Percentiles rank a stretch among this genome's conserved stretches.
These are phyloP conservation scores for Exophiala viscosa DNA, from an alignment of 2,329 filamentous ascomycete species.

Conservation along the genomic window DNA sequence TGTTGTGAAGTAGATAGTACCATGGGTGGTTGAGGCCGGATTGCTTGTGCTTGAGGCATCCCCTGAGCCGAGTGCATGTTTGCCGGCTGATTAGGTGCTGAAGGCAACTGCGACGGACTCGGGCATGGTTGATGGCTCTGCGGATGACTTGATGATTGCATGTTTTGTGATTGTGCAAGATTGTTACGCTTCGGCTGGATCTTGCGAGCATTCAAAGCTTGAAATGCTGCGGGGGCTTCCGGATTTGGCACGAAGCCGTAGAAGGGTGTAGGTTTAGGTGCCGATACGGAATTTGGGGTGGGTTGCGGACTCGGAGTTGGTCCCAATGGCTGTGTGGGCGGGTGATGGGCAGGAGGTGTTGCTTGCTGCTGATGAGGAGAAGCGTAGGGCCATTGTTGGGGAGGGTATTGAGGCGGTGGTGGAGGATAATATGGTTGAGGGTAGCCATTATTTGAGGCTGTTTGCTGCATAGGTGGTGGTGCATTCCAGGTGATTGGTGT, in stretches of 20 bases:
- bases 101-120: too few relatives aligned
- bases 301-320: background rate
- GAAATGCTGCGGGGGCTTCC: background rate
- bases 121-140: too few relatives aligned
- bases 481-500: constrained; percentile 9
- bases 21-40: too few relatives aligned
- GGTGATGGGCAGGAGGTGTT: background rate
- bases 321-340: background rate
- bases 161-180: too few relatives aligned
- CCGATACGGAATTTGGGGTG: background rate
- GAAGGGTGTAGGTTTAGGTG: background rate
- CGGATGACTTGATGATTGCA: too few relatives aligned
- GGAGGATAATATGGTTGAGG: constrained; percentile 1
- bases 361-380: background rate
- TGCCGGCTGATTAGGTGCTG: too few relatives aligned
- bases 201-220: too few relatives aligned
- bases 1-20: too few relatives aligned
- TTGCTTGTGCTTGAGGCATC: too few relatives aligned
- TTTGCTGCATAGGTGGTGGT: background rate
- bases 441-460: background rate
- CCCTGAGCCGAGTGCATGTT: too few relatives aligned
- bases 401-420: background rate
- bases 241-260: constrained; percentile 18
- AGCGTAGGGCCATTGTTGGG: background rate
- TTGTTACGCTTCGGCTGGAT: too few relatives aligned